Evolutionary conservation across 345 rosid genomes (phyloP).

Genomic region (Turnera subulata): DNA sequence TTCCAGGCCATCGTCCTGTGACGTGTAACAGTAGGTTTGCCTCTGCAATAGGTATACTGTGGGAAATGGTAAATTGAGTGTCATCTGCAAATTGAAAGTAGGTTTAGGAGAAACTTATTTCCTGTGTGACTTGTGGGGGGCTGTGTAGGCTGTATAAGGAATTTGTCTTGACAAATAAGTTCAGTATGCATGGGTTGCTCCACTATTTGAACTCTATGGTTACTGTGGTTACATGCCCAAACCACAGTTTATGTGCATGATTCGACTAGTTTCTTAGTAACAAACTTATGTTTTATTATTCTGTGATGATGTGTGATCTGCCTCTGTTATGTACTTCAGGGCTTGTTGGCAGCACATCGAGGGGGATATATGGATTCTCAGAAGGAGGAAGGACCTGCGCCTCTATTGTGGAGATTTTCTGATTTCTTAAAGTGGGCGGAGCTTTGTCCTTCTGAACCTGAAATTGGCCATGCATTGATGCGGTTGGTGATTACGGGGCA

Average conservation of each 20-base stretch:
- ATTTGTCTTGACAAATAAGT: not conserved
- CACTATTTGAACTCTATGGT: too few species aligned
- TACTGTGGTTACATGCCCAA: too few species aligned
- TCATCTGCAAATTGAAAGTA: too few species aligned
- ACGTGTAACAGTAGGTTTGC: too few species aligned
- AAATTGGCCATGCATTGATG: slow-evolving; percentile 97
- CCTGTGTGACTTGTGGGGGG: not conserved
- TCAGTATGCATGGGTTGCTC: not conserved
- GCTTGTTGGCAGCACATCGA: slow-evolving; percentile 96
- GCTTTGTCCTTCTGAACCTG: slow-evolving; percentile 96
- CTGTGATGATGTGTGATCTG: not conserved
- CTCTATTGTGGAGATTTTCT: slow-evolving; percentile 91
- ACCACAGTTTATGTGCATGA: too few species aligned
- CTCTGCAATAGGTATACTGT: too few species aligned
- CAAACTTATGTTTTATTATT: not conserved
- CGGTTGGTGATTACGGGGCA: slow-evolving; percentile 97
- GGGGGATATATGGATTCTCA: slow-evolving; percentile 97
- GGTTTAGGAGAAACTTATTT: not conserved
- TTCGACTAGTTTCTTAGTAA: too few species aligned
- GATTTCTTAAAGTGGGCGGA: slow-evolving; percentile 97
- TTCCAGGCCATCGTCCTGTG: too few species aligned
- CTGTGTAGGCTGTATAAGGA: not conserved
- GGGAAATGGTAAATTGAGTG: too few species aligned
- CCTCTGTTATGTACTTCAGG: slow-evolving; percentile 42
- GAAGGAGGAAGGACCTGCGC: slow-evolving; percentile 98